These are phyloP conservation scores for Bassia scoparia DNA, from an alignment of 148 eudicot species.

Conservation along the genomic window DNA sequence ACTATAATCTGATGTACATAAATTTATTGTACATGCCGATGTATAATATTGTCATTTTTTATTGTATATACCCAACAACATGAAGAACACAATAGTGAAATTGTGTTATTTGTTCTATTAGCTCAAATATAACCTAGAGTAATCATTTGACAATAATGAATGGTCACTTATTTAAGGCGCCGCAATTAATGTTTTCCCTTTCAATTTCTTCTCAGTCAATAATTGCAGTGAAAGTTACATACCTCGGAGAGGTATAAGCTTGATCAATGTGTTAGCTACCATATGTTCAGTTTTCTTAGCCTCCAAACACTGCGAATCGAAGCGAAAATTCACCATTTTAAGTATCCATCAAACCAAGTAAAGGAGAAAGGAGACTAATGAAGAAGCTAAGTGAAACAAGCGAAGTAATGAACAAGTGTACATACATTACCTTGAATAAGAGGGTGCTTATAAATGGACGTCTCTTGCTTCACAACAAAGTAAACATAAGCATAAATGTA, in stretches of 20 bases:
- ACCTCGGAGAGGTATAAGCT: constrained; percentile 1
- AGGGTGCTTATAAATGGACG: constrained; percentile 21
- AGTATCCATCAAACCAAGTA: too few species aligned
- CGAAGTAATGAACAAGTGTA: not conserved
- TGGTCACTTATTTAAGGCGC: too few species aligned
- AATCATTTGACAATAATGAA: too few species aligned
- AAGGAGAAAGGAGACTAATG: not conserved
- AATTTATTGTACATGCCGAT: too few species aligned
- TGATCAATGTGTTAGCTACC: not conserved
- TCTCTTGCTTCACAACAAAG: constrained; percentile 36
- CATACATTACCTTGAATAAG: constrained; percentile 27
- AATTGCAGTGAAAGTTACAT: not conserved
- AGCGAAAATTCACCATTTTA: not conserved
- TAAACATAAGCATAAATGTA: constrained; percentile 31
- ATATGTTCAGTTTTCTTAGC: constrained; percentile 1
- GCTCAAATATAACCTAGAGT: too few species aligned
- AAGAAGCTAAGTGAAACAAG: not conserved
- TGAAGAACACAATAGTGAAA: too few species aligned
- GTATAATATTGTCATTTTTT: too few species aligned
- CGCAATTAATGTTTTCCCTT: not conserved
- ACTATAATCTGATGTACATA: too few species aligned
- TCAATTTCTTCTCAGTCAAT: not conserved
- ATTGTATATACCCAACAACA: too few species aligned
- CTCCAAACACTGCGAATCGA: constrained; percentile 10
- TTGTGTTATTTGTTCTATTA: too few species aligned